Evolutionary conservation across 352 stramenopile genomes (phyloP).

Genomic region (Phytophthora fragariaefolia): DNA sequence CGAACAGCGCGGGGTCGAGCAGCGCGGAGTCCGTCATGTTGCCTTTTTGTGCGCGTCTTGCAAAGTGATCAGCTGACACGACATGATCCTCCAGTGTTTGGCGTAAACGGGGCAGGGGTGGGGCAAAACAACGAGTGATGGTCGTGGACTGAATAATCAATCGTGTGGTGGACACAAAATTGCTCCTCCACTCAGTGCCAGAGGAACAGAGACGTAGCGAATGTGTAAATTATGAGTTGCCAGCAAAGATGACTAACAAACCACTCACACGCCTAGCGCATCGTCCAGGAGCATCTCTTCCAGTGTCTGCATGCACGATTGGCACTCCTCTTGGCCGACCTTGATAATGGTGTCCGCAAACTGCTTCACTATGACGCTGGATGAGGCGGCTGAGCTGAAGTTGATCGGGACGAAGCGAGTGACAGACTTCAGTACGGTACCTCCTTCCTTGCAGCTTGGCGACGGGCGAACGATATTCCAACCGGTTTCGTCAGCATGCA

Average conservation of each 20-base stretch:
- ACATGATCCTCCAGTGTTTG: background rate
- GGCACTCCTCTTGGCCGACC: constrained; percentile 26
- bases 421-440: constrained; percentile 25
- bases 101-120: background rate
- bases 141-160: background rate
- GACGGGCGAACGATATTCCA: constrained; percentile 47
- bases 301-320: constrained; percentile 8
- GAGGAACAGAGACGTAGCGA: no score
- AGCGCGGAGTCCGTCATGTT: background rate
- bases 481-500: constrained; percentile 66
- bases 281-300: constrained; percentile 36
- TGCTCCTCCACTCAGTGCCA: no score
- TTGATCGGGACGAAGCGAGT: constrained; percentile 30
- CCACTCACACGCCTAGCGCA: constrained; percentile 15
- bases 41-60: no score
- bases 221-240: constrained; percentile 2
- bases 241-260: no score
- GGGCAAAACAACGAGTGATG: background rate
- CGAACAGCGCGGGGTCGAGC: background rate
- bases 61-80: no score
- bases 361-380: constrained; percentile 11
- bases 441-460: background rate
- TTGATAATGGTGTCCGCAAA: constrained; percentile 28
- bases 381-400: constrained; percentile 18
- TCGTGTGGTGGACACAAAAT: background rate